These are phyloP conservation scores for Heteromeles arbutifolia DNA, from an alignment of 306 rosid species.

Conservation along the genomic window DNA sequence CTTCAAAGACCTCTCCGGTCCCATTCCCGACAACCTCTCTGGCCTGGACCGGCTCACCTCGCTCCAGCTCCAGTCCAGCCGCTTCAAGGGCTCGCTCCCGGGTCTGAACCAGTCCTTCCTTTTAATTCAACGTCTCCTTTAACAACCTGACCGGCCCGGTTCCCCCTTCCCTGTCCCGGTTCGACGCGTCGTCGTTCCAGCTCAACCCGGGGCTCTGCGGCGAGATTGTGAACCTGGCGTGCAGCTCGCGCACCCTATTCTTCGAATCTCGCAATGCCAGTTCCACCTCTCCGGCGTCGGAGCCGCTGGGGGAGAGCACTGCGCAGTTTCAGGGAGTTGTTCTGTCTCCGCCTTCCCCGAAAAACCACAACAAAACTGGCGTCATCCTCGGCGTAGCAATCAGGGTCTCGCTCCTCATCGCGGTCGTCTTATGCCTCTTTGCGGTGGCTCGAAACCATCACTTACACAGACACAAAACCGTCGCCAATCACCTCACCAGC, in stretches of 20 bases:
- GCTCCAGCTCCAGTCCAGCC: constrained; percentile 53
- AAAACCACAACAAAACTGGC: background rate
- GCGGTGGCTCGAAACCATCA: constrained; percentile 22
- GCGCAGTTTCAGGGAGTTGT: background rate
- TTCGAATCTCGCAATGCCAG: constrained; percentile 40
- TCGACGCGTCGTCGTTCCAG: constrained; percentile 40
- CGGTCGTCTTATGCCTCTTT: constrained; percentile 19
- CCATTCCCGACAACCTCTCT: constrained; percentile 32
- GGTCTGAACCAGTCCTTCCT: constrained; percentile 54
- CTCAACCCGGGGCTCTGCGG: constrained; percentile 67
- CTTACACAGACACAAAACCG: background rate
- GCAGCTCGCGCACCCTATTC: constrained; percentile 42
- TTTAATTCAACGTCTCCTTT: constrained; percentile 36
- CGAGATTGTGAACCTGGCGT: constrained; percentile 48
- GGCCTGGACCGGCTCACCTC: constrained; percentile 46
- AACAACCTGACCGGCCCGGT: constrained; percentile 66
- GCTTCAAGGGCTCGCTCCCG: constrained; percentile 55
- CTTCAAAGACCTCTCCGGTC: constrained; percentile 47
- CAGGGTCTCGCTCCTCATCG: constrained; percentile 27
- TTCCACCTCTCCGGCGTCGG: constrained; percentile 19
- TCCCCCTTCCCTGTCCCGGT: constrained; percentile 43
- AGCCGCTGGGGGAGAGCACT: constrained; percentile 42
- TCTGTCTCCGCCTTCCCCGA: too few species aligned
- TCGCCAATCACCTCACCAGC: too few species aligned
- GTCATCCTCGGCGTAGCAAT: constrained; percentile 41